Evolutionary conservation across 177 flowering plant species (phyloP).

Genomic region (Tripterygium wilfordii): DNA sequence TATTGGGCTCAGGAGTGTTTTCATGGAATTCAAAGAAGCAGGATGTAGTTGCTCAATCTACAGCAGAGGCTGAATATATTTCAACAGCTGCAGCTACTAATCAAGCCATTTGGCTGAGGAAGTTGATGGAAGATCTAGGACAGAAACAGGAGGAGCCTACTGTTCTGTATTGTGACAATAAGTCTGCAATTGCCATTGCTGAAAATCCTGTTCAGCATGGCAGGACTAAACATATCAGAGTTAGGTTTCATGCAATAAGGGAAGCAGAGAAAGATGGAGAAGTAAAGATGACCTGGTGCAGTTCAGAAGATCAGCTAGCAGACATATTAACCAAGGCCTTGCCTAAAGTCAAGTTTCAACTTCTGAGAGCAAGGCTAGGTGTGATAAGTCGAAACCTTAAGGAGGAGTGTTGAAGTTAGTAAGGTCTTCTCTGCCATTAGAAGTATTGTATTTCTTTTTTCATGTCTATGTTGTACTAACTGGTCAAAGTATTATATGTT

Average conservation of each 20-base stretch:
- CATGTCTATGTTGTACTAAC: too few species aligned
- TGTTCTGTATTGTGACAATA: neutral
- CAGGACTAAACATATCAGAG: neutral
- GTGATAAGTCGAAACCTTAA: too few species aligned
- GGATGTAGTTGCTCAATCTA: too few species aligned
- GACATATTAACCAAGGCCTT: slow-evolving; percentile 1
- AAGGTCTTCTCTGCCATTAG: too few species aligned
- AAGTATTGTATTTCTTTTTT: too few species aligned
- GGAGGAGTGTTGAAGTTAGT: too few species aligned
- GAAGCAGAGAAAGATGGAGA: neutral
- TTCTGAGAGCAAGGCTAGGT: neutral
- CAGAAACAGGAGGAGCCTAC: neutral
- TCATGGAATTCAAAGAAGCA: too few species aligned
- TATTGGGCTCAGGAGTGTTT: too few species aligned
- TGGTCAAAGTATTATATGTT: too few species aligned
- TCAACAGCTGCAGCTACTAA: too few species aligned
- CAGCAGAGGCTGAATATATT: too few species aligned
- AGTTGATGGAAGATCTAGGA: neutral
- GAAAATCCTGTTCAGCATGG: neutral
- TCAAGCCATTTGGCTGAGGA: slow-evolving; percentile 1
- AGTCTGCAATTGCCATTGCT: neutral
- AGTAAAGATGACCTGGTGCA: neutral
- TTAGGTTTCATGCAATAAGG: neutral
- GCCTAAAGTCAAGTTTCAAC: neutral
- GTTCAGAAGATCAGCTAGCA: neutral